These are phyloP conservation scores for Prunus yedoensis DNA, from an alignment of 331 rosid genomes.

Conservation along the genomic window DNA sequence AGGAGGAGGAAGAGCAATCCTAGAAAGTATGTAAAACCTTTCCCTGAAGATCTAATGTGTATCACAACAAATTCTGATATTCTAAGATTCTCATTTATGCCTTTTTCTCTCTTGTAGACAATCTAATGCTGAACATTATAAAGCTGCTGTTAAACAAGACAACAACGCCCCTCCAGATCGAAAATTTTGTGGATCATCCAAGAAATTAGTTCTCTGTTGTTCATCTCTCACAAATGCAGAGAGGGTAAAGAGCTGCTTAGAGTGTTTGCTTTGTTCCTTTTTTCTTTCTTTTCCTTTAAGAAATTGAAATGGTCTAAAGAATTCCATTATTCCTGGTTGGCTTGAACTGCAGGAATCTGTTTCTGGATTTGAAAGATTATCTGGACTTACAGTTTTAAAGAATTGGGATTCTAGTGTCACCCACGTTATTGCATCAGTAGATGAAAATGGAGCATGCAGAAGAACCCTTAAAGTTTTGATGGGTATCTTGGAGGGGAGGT, in stretches of 20 bases:
- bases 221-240: slow-evolving; percentile 80
- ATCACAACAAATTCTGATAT: background rate
- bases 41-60: background rate
- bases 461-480: slow-evolving; percentile 86
- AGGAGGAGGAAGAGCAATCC: slow-evolving; percentile 35
- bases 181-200: slow-evolving; percentile 43
- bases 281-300: background rate
- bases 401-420: slow-evolving; percentile 84
- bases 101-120: slow-evolving; percentile 29
- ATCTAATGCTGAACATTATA: slow-evolving; percentile 18
- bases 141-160: slow-evolving; percentile 32
- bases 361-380: slow-evolving; percentile 60
- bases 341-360: slow-evolving; percentile 57
- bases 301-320: background rate
- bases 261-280: background rate
- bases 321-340: slow-evolving; percentile 13
- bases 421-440: slow-evolving; percentile 80
- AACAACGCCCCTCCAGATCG: slow-evolving; percentile 17
- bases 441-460: slow-evolving; percentile 81
- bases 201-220: slow-evolving; percentile 79
- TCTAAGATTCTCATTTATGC: background rate
- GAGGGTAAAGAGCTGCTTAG: slow-evolving; percentile 53
- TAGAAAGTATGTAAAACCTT: slow-evolving; percentile 30
- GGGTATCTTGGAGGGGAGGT: slow-evolving; percentile 92
- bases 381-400: slow-evolving; percentile 60